Evolutionary conservation across 2,329 filamentous ascomycete genomes (phyloP), one percentile per base, ranked within the genome.

Genomic region (Aspergillus calidoustus): DNA sequence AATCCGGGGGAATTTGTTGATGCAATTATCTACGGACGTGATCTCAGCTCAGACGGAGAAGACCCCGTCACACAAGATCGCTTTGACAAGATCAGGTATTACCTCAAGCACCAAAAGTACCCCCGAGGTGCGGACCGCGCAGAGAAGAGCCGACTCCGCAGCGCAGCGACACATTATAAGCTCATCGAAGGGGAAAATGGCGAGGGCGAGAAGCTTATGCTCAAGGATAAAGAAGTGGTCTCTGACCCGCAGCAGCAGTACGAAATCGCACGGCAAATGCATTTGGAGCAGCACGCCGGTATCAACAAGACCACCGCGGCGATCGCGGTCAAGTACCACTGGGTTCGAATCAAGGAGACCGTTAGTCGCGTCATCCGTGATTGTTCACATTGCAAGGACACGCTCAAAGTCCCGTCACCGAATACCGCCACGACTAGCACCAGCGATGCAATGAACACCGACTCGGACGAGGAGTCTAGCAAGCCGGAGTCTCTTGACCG

Each of bases 11-110:
- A 88, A 66, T 83, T 89, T 63, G 86, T 92, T 63, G 89, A 92
- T 77, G 90, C 89, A 72, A 91, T 92, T 75, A 91, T 92, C 64
- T 92, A 90, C 78, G 93, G 93, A 6, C 80, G 86, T 25, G 86
- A 88, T 60, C 73, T 84, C 25, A 83, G 80, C 64, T 79, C 82
- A 43, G 89, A 92, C 71, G 86, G 85, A 70, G 92, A 95, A 74
- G 91, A 95, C 76, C 89, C 91, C 75, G 90, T 94, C 71, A 93
- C 90, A 77, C 93, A 97, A 82, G 93, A 97, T 81, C 91, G 95
- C 69, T 98, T 98, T 83, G 94, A 97, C 83, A 97, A 97, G 84
- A 98, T 98, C 76, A 91, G 93, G 73, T 98, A 91, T 83, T 98
- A 98, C 79, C 88, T 98, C 74, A 96, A 96, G 80, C 92, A 93